Conservation (phyloP, 2,329 filamentous ascomycete genomes). For the Fusarium subglutinans region DNA sequence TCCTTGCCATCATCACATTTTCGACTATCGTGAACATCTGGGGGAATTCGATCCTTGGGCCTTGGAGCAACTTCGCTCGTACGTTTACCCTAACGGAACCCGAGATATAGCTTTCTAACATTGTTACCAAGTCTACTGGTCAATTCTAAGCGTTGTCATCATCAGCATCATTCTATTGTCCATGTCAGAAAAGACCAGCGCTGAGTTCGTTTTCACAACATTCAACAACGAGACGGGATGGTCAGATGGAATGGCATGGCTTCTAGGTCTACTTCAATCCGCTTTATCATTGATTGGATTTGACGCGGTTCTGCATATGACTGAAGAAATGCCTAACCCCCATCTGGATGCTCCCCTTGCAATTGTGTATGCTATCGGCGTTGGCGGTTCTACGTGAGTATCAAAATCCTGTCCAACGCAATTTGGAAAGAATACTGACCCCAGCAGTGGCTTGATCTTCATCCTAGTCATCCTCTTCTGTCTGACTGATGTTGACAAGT, state of each 20-base stretch:
- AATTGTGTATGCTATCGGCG: background rate
- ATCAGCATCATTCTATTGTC: background rate
- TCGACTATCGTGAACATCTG: background rate
- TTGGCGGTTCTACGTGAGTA: background rate
- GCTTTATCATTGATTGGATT: background rate
- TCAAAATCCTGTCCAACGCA: accelerated
- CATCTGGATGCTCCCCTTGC: background rate
- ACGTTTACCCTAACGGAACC: accelerated
- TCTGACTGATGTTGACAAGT: background rate
- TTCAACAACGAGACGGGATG: background rate
- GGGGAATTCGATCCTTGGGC: background rate
- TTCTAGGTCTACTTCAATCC: background rate
- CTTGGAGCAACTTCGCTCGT: background rate
- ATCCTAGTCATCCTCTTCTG: background rate
- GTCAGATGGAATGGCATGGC: background rate
- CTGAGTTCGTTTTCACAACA: background rate
- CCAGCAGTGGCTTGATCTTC: background rate
- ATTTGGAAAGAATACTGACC: background rate
- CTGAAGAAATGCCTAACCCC: background rate
- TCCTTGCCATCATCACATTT: background rate
- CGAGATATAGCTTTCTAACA: background rate
- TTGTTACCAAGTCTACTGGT: background rate
- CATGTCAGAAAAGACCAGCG: background rate
- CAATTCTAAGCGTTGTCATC: background rate
- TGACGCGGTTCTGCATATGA: background rate